A percentile compares a stretch with the other conserved stretches of the same genome.
These are phyloP conservation scores for Daldinia sp. DNA, from an alignment of 2,329 filamentous ascomycete species.

Conservation along the genomic window DNA sequence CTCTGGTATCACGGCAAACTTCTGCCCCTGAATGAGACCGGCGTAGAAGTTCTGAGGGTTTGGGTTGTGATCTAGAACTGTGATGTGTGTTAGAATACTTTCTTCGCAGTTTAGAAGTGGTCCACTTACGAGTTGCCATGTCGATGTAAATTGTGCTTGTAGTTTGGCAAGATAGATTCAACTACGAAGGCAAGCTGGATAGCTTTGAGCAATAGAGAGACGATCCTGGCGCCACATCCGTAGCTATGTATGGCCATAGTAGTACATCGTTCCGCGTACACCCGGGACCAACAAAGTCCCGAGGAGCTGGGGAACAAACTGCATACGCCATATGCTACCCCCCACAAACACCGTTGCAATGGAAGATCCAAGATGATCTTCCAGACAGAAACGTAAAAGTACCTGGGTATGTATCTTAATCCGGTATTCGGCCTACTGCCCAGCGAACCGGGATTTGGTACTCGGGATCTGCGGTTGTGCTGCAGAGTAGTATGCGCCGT, in stretches of 20 bases:
- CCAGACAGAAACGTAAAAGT: slow-evolving; percentile 10
- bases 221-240: slow-evolving; percentile 27
- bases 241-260: slow-evolving; percentile 30
- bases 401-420: slow-evolving; percentile 15
- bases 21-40: slow-evolving; percentile 46
- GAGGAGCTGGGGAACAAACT: slow-evolving; percentile 29
- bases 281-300: slow-evolving; percentile 39
- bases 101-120: slow-evolving; percentile 14
- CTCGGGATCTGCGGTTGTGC: slow-evolving; percentile 43
- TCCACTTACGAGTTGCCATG: slow-evolving; percentile 42
- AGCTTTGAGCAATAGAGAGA: slow-evolving; percentile 21
- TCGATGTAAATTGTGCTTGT: slow-evolving; percentile 25
- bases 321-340: slow-evolving; percentile 33
- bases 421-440: slow-evolving; percentile 40
- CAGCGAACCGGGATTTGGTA: slow-evolving; percentile 42
- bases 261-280: slow-evolving; percentile 19
- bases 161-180: slow-evolving; percentile 17
- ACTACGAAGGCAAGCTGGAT: slow-evolving; percentile 25
- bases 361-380: slow-evolving; percentile 30
- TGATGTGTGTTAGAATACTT: slow-evolving; percentile 26
- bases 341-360: slow-evolving; percentile 34
- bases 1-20: slow-evolving; percentile 46
- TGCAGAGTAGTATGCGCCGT: slow-evolving; percentile 41
- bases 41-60: slow-evolving; percentile 46
- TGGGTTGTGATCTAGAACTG: slow-evolving; percentile 43